Conservation (phyloP, 306 rosid species). For the Vigna unguiculata region DNA sequence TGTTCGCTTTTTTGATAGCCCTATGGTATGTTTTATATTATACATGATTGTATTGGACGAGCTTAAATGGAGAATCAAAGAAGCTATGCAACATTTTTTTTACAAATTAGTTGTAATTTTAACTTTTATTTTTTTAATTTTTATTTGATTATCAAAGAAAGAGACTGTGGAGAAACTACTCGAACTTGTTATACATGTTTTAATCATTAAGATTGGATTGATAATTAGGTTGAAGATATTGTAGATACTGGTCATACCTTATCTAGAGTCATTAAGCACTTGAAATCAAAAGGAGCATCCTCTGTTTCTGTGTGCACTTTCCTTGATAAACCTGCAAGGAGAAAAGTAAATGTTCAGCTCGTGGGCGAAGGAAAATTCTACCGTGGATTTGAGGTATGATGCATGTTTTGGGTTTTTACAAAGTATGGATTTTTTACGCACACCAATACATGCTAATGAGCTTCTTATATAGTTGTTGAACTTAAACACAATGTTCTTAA, state of each 20-base stretch:
- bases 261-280: slow-evolving; percentile 56
- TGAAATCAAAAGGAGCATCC: slow-evolving; percentile 78
- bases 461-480: not conserved
- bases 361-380: slow-evolving; percentile 78
- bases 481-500: slow-evolving; percentile 16
- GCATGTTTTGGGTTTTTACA: not conserved
- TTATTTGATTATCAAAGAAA: too few species aligned
- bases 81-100: too few species aligned
- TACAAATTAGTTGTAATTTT: too few species aligned
- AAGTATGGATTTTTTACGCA: not conserved
- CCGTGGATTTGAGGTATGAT: slow-evolving; percentile 71
- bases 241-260: slow-evolving; percentile 84
- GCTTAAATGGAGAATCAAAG: too few species aligned
- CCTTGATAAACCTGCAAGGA: slow-evolving; percentile 81
- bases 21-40: too few species aligned
- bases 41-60: too few species aligned
- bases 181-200: not conserved
- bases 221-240: slow-evolving; percentile 82
- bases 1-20: too few species aligned
- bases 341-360: slow-evolving; percentile 67
- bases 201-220: not conserved
- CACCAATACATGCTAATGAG: slow-evolving; percentile 15
- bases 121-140: too few species aligned
- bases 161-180: too few species aligned
- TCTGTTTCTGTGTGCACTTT: slow-evolving; percentile 85